Percentiles rank a stretch among this genome's conserved stretches.
These are phyloP conservation scores for Termitomyces titanicus DNA, from an alignment of 768 basidiomycete genomes.

Conservation along the genomic window DNA sequence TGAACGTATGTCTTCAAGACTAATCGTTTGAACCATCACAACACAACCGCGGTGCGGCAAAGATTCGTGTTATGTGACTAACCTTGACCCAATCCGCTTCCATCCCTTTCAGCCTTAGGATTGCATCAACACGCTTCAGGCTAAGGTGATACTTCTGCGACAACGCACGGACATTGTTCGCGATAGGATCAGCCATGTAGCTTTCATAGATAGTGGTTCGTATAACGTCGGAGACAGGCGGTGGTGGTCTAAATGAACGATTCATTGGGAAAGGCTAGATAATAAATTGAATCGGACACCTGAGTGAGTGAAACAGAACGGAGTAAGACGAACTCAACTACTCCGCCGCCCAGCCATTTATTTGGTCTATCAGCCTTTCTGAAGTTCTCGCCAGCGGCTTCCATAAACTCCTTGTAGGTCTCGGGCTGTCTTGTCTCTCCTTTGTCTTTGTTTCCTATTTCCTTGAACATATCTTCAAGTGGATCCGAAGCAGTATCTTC, in stretches of 20 bases:
- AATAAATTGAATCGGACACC: slow-evolving; percentile 9
- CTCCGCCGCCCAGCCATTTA: slow-evolving; percentile 60
- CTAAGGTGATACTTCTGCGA: slow-evolving; percentile 63
- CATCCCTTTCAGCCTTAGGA: slow-evolving; percentile 76
- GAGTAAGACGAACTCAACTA: slow-evolving; percentile 44
- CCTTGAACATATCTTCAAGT: slow-evolving; percentile 12
- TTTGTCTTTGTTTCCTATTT: background rate
- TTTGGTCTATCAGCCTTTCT: slow-evolving; percentile 40
- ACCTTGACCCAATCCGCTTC: slow-evolving; percentile 75
- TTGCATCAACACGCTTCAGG: slow-evolving; percentile 79
- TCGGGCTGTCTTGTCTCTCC: slow-evolving; percentile 17
- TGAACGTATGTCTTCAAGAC: slow-evolving; percentile 74
- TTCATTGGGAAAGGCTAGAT: slow-evolving; percentile 86
- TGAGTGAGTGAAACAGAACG: slow-evolving; percentile 1
- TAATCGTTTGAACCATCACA: slow-evolving; percentile 79
- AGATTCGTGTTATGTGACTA: slow-evolving; percentile 22
- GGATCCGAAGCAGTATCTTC: background rate
- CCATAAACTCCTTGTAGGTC: slow-evolving; percentile 39
- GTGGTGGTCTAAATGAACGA: slow-evolving; percentile 75
- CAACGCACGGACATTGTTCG: slow-evolving; percentile 55
- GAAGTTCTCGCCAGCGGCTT: slow-evolving; percentile 37
- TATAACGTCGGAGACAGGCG: slow-evolving; percentile 64
- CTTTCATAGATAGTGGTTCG: slow-evolving; percentile 55
- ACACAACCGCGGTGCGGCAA: slow-evolving; percentile 11
- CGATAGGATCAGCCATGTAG: slow-evolving; percentile 55